A percentile compares a stretch with the other conserved stretches of the same genome.
Conservation (phyloP, 2,329 filamentous ascomycete species). For the Rhynchosporium secalis region DNA sequence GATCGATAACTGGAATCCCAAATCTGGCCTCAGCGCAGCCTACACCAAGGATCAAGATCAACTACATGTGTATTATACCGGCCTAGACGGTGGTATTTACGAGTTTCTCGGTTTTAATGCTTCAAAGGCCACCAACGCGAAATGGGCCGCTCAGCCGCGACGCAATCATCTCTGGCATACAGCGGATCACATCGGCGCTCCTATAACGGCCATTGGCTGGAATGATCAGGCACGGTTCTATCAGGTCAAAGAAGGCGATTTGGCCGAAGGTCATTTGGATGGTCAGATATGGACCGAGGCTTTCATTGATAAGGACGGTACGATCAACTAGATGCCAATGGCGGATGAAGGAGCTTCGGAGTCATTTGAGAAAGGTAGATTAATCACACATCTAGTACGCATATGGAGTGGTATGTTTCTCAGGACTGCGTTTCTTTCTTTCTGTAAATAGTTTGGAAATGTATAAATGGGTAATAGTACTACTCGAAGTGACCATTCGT, state of each 20-base stretch:
- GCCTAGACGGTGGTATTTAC: constrained; percentile 28
- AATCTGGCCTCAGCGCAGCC: constrained; percentile 27
- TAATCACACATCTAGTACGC: no score
- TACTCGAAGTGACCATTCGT: no score
- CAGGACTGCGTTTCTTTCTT: no score
- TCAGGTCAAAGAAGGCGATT: constrained; percentile 19
- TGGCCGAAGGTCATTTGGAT: constrained; percentile 24
- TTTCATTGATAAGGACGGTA: constrained; percentile 17
- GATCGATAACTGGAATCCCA: constrained; percentile 25
- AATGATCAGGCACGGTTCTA: constrained; percentile 28
- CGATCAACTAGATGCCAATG: background rate
- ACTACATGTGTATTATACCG: constrained; percentile 32
- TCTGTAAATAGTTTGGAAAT: no score
- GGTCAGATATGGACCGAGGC: constrained; percentile 28
- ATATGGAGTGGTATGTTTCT: no score
- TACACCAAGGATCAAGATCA: constrained; percentile 24
- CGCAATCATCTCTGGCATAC: constrained; percentile 25
- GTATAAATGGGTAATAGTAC: no score
- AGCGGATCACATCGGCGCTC: constrained; percentile 29
- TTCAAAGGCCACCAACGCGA: constrained; percentile 18
- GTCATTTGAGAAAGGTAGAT: no score
- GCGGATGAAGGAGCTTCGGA: no score
- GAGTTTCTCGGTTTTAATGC: constrained; percentile 28
- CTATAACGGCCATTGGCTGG: constrained; percentile 31
- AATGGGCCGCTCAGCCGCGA: constrained; percentile 21